A percentile compares a stretch with the other conserved stretches of the same genome.
Conservation (phyloP, 768 basidiomycete species). For the Boletellus emodensis region DNA sequence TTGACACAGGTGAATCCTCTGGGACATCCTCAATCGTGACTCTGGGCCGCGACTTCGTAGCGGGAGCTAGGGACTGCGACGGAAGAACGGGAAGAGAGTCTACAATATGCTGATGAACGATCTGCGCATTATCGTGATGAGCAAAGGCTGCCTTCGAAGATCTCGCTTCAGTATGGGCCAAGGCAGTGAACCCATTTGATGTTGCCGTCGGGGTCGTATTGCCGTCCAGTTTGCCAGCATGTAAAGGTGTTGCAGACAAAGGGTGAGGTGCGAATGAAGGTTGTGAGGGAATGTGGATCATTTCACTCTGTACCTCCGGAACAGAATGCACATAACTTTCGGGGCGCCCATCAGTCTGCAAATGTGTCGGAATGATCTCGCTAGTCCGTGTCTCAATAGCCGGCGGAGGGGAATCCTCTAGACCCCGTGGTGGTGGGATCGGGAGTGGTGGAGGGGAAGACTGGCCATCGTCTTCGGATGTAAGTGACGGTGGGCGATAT, state of each 20-base stretch:
- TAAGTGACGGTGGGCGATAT: constrained; percentile 20
- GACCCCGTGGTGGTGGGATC: constrained; percentile 26
- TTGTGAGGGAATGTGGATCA: constrained; percentile 19
- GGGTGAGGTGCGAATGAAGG: neutral
- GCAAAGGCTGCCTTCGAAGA: neutral
- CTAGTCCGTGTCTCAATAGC: constrained; percentile 23
- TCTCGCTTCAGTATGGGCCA: constrained; percentile 6
- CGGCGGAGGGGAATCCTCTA: constrained; percentile 19
- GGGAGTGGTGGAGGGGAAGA: constrained; percentile 30
- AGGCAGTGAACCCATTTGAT: neutral
- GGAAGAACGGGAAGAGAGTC: constrained; percentile 6
- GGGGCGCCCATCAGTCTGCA: constrained; percentile 5
- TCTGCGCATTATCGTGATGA: constrained; percentile 7
- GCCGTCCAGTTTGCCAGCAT: constrained; percentile 2
- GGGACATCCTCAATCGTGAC: constrained; percentile 28
- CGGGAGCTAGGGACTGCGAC: constrained; percentile 5
- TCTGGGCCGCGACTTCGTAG: constrained; percentile 20
- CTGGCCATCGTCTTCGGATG: constrained; percentile 14
- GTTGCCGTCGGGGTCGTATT: neutral
- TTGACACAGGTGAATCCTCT: constrained; percentile 18
- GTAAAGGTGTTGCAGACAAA: neutral
- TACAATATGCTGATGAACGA: constrained; percentile 12
- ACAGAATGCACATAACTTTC: constrained; percentile 1
- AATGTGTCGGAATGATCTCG: constrained; percentile 24
- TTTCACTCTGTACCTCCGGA: constrained; percentile 22